Evolutionary conservation across 148 eudicot species (phyloP).

Genomic region (Camellia granthamiana): DNA sequence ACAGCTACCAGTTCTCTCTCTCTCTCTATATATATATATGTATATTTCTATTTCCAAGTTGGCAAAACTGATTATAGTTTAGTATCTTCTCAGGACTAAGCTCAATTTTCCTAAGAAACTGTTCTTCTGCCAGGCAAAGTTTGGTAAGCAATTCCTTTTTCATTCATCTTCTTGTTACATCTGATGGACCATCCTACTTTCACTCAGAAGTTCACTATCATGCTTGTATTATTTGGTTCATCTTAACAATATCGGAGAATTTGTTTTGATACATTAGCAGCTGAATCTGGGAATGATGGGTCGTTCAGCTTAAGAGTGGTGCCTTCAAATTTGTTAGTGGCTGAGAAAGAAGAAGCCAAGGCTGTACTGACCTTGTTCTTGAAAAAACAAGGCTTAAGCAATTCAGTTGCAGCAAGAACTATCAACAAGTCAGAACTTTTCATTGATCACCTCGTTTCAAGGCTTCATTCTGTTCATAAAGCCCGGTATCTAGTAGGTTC

Average conservation of each 20-base stretch:
- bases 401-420: conserved; percentile 57
- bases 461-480: conserved; percentile 72
- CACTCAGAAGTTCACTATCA: background rate
- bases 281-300: conserved; percentile 42
- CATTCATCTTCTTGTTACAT: background rate
- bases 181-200: background rate
- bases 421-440: conserved; percentile 75
- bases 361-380: conserved; percentile 75
- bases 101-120: conserved; percentile 29
- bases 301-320: conserved; percentile 43
- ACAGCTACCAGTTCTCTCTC: background rate
- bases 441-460: conserved; percentile 76
- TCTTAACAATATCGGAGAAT: background rate
- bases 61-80: conserved; percentile 4
- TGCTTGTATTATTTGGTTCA: background rate
- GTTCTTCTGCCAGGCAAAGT: conserved; percentile 33
- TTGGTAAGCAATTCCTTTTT: conserved; percentile 27
- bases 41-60: background rate
- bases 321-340: conserved; percentile 54
- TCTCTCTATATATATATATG: no score
- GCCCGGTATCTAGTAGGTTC: conserved; percentile 83
- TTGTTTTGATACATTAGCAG: conserved; percentile 24
- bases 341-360: conserved; percentile 93
- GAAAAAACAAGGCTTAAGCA: conserved; percentile 73
- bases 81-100: conserved; percentile 26